These are phyloP conservation scores for Hyphopichia homilentoma DNA, from an alignment of 805 yeast genomes.

Conservation along the genomic window DNA sequence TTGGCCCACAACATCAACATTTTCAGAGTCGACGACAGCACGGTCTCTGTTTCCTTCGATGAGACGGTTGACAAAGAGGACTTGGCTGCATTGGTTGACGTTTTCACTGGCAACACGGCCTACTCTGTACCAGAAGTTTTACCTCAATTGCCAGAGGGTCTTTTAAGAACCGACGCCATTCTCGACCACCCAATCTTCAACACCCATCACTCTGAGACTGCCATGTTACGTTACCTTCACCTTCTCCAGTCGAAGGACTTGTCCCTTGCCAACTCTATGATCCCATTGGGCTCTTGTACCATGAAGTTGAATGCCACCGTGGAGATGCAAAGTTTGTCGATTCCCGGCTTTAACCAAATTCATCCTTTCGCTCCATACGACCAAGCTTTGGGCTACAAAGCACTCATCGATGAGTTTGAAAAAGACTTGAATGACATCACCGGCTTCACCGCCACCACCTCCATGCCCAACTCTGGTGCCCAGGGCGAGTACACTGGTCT, in stretches of 20 bases:
- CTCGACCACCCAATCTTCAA: constrained; percentile 78
- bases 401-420: constrained; percentile 73
- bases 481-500: constrained; percentile 97
- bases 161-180: constrained; percentile 54
- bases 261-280: constrained; percentile 94
- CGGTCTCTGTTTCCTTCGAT: constrained; percentile 82
- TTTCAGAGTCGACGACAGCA: constrained; percentile 55
- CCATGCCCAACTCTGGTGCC: constrained; percentile 98
- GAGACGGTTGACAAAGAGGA: constrained; percentile 75
- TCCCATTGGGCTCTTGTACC: constrained; percentile 95
- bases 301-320: constrained; percentile 97
- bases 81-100: constrained; percentile 48
- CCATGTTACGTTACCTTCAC: constrained; percentile 88
- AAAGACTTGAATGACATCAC: constrained; percentile 86
- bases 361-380: constrained; percentile 92
- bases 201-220: constrained; percentile 87
- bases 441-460: constrained; percentile 85
- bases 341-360: constrained; percentile 85
- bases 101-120: constrained; percentile 47
- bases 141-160: constrained; percentile 48
- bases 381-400: constrained; percentile 86
- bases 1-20: constrained; percentile 70
- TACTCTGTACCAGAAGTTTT: constrained; percentile 20
- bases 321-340: constrained; percentile 89
- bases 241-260: constrained; percentile 80